phyloP scores from a whole-genome alignment of 129 eudicot species.

The Flaveria bidentis region DNA sequence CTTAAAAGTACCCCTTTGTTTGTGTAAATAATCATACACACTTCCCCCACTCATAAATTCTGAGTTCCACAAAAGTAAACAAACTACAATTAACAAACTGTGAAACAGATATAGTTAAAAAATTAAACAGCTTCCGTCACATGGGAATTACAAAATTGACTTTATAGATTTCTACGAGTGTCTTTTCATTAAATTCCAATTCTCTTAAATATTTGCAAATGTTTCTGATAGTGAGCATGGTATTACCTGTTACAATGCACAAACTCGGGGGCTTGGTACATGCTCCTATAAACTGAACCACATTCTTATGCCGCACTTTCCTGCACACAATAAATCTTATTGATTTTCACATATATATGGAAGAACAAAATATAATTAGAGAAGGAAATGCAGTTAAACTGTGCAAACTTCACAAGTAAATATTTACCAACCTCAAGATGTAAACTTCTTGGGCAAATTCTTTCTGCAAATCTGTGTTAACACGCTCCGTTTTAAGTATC shows the following conservation, averaged over 20 bases:
- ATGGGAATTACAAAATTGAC: conserved; percentile 12
- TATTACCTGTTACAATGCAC: conserved; percentile 98
- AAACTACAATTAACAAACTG: not conserved
- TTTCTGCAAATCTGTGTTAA: conserved; percentile 75
- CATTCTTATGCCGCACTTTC: conserved; percentile 96
- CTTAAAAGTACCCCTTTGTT: conserved; percentile 87
- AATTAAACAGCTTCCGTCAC: not conserved
- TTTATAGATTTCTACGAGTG: not conserved
- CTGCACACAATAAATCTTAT: conserved; percentile 41
- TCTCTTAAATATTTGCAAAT: not conserved
- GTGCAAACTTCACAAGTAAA: conserved; percentile 10
- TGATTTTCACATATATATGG: not conserved
- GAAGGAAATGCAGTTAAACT: not conserved
- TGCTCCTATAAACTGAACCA: conserved; percentile 98
- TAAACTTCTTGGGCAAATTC: conserved; percentile 99
- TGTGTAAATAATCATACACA: conserved; percentile 93
- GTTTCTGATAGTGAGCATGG: not conserved
- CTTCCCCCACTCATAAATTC: conserved; percentile 98
- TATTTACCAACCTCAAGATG: conserved; percentile 78
- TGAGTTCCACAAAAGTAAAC: conserved; percentile 31
- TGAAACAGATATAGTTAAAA: not conserved
- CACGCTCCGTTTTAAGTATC: conserved; percentile 49
- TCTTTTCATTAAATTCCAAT: not conserved
- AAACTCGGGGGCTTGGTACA: conserved; percentile 96
- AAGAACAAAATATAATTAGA: conserved; percentile 1